Conservation (phyloP, 345 rosid species). For the Aethionema arabicum region DNA sequence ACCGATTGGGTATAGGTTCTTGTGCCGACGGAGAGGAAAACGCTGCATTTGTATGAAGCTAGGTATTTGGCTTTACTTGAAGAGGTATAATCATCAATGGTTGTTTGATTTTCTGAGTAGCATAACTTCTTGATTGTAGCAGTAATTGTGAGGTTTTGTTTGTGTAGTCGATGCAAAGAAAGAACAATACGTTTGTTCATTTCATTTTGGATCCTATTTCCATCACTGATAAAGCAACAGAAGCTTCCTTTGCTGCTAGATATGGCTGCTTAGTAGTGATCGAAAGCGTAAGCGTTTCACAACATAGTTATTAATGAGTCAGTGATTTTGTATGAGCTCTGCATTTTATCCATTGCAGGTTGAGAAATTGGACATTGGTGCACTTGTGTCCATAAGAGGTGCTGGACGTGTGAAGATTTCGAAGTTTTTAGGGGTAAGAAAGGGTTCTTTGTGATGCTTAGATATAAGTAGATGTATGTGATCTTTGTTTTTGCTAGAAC, state of each 20-base stretch:
- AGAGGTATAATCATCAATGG: conserved; percentile 46
- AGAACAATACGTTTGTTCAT: conserved; percentile 70
- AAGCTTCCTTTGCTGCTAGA: conserved; percentile 75
- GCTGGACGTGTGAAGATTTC: conserved; percentile 65
- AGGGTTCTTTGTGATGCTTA: too few relatives aligned
- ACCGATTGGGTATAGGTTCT: conserved; percentile 48
- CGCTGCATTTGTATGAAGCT: conserved; percentile 74
- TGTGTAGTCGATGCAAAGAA: conserved; percentile 55
- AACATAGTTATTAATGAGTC: neutral
- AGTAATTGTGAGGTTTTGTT: neutral
- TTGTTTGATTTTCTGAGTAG: neutral
- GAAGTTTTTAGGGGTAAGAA: conserved; percentile 50
- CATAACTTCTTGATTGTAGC: neutral
- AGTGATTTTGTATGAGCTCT: neutral
- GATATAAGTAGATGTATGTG: neutral
- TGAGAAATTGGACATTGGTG: conserved; percentile 69
- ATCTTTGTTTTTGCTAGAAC: conserved; percentile 1
- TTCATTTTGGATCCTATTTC: conserved; percentile 73
- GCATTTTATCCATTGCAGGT: conserved; percentile 44
- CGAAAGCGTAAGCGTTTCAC: conserved; percentile 60
- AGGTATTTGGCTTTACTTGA: conserved; percentile 70
- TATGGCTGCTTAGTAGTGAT: conserved; percentile 70
- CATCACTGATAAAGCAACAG: conserved; percentile 53
- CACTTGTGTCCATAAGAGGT: conserved; percentile 66
- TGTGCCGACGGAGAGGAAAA: conserved; percentile 76